Evolutionary conservation across 1,284 basidiomycete genomes (phyloP).

Genomic region (Melampsora medusae): DNA sequence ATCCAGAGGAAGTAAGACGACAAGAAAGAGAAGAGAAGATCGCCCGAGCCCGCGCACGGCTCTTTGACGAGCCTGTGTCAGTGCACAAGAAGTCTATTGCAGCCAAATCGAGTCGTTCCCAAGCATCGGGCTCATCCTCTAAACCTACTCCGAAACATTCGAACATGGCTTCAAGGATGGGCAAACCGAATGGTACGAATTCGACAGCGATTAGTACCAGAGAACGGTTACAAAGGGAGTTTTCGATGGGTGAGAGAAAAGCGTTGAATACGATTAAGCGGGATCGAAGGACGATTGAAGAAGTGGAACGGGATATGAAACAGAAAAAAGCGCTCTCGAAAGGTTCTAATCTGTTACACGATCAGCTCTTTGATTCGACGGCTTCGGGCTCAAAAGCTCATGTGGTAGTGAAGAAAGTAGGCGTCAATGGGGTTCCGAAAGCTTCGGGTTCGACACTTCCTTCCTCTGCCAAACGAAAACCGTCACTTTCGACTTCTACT

Average conservation of each 20-base stretch:
- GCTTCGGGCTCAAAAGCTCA: not conserved
- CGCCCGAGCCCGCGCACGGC: constrained; percentile 21
- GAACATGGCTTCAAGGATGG: too few species aligned
- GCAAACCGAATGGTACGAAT: too few species aligned
- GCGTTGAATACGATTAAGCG: constrained; percentile 27
- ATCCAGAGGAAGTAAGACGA: constrained; percentile 38
- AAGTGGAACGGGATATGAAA: constrained; percentile 42
- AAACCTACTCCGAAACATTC: too few species aligned
- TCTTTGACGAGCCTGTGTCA: constrained; percentile 35
- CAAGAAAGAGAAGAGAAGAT: constrained; percentile 36
- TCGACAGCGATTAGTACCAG: constrained; percentile 3
- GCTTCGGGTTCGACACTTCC: not conserved
- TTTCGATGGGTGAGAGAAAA: constrained; percentile 14
- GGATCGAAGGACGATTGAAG: constrained; percentile 40
- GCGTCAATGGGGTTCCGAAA: too few species aligned
- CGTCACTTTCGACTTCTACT: not conserved
- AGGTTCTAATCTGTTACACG: not conserved
- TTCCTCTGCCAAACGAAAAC: not conserved
- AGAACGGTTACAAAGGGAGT: constrained; percentile 21
- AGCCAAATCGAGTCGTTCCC: too few species aligned
- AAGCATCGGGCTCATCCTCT: not conserved
- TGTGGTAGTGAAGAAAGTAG: not conserved
- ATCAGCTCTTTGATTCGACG: too few species aligned
- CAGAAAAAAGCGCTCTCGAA: not conserved
- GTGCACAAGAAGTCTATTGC: constrained; percentile 9